These are phyloP conservation scores for Yueomyces sp. DNA, from an alignment of 805 yeast species.

Conservation along the genomic window DNA sequence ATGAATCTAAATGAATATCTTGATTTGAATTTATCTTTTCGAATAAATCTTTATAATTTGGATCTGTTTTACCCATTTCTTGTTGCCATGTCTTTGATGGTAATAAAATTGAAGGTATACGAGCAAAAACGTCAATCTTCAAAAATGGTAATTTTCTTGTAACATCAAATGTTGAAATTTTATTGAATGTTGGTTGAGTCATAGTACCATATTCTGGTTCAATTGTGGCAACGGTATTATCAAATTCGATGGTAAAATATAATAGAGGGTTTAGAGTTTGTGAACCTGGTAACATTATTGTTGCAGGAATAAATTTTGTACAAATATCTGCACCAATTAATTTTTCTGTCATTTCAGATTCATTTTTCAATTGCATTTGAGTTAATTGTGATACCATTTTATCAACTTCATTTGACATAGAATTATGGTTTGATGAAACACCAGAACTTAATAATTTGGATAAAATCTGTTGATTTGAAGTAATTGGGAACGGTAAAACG, in stretches of 20 bases:
- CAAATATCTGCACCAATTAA: conserved; percentile 17
- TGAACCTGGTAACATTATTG: conserved; percentile 38
- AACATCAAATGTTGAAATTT: conserved; percentile 82
- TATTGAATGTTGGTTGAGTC: conserved; percentile 66
- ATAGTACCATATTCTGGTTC: conserved; percentile 77
- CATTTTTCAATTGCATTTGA: conserved; percentile 8
- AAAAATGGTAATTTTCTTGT: conserved; percentile 44
- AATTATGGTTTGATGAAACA: conserved; percentile 11
- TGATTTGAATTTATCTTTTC: conserved; percentile 29
- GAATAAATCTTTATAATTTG: conserved; percentile 11
- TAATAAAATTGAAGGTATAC: conserved; percentile 52
- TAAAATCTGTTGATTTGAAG: conserved; percentile 45
- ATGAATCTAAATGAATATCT: conserved; percentile 65
- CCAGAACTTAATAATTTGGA: conserved; percentile 48
- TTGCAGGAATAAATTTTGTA: conserved; percentile 32
- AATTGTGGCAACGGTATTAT: conserved; percentile 77
- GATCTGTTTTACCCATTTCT: conserved; percentile 10
- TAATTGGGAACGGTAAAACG: conserved; percentile 53
- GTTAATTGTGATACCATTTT: conserved; percentile 11
- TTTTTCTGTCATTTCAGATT: conserved; percentile 18
- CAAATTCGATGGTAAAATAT: conserved; percentile 81
- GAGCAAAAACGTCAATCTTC: conserved; percentile 61
- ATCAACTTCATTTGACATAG: conserved; percentile 7
- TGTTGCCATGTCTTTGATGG: conserved; percentile 26
- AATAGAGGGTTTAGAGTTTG: conserved; percentile 54